Conservation (phyloP, 768 basidiomycete species). For the Coprinopsis marcescibilis region DNA sequence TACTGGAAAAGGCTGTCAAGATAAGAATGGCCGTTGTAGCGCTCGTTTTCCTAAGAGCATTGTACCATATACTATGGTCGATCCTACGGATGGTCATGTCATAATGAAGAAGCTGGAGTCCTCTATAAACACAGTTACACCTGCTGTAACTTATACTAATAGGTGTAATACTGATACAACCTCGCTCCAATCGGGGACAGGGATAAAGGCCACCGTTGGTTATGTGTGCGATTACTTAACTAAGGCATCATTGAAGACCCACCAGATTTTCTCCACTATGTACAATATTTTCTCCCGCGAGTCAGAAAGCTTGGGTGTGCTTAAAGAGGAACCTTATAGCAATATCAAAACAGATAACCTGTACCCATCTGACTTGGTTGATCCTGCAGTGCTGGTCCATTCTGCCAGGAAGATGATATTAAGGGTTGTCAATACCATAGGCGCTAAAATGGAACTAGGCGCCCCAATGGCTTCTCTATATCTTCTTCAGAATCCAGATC, state of each 20-base stretch:
- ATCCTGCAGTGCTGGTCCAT: not conserved
- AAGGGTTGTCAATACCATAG: constrained; percentile 21
- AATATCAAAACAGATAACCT: no score
- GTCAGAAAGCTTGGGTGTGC: not conserved
- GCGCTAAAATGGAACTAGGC: constrained; percentile 26
- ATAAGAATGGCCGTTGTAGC: not conserved
- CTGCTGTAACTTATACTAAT: not conserved
- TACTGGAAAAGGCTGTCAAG: not conserved
- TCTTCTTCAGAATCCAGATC: constrained; percentile 25
- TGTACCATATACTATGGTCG: not conserved
- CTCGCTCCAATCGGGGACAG: not conserved
- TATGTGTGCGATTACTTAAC: constrained; percentile 4
- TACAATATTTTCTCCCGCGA: not conserved
- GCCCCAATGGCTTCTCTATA: constrained; percentile 26
- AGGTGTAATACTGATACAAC: not conserved
- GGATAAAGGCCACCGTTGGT: not conserved
- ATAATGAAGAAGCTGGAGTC: not conserved
- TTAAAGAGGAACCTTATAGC: no score
- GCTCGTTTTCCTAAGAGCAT: not conserved
- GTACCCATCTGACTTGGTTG: no score
- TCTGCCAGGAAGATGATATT: constrained; percentile 7
- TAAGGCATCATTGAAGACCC: not conserved
- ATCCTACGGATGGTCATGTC: not conserved
- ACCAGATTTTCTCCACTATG: constrained; percentile 4
- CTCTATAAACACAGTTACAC: not conserved